Base-by-base conservation (phyloP, 345 rosid species). In the Ceriops decandra region DNA sequence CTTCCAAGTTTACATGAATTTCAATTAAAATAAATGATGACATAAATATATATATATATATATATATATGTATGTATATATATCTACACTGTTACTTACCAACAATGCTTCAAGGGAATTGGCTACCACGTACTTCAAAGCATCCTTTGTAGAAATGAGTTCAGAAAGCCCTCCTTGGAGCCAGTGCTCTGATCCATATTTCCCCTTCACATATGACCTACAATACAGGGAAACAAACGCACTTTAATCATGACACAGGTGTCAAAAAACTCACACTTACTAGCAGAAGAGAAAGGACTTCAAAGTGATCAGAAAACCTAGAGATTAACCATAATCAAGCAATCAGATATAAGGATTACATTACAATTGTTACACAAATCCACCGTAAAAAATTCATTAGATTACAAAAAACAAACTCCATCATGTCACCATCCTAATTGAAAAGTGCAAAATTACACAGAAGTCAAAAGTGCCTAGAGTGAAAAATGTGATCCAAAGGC, bases 161-260 rank as follows among this genome's bases (percentile, higher is more conserved):
- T 82, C 83, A 16, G 78, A 71, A 64, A 73, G 57, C 26, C 70
- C 73, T 54, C 78, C 76, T 70, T 81, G 81, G 73, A 87, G 77
- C 92, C 87, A 83, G 53, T 61, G 67, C 81, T 93, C 87, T 9
- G 77, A 82, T 74, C 74, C 79, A 69, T 87, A 85, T 70, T 86
- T 93, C 71, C 64, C 79, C 79, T 81, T 83, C 70, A 89, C 68
- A 74, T 82, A 73, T 65, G 72, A 78, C 87, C 96, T 93, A 83
- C 53, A 80, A 63, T 67, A 61, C 31, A 52, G 19, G 59, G 26
- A 51, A 46, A 68, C 6, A 49, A 64, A 68, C 71, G 1, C 54
- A 59, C 20, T 52, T 8, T 15, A 20, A 51, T 22, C 24, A 20
- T 7, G 30, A 49, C 6, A 63, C 2, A 42, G 49, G 49, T 0